These are phyloP conservation scores for Typha latifolia DNA, from an alignment of 176 grass and related monocot genomes.

Conservation along the genomic window DNA sequence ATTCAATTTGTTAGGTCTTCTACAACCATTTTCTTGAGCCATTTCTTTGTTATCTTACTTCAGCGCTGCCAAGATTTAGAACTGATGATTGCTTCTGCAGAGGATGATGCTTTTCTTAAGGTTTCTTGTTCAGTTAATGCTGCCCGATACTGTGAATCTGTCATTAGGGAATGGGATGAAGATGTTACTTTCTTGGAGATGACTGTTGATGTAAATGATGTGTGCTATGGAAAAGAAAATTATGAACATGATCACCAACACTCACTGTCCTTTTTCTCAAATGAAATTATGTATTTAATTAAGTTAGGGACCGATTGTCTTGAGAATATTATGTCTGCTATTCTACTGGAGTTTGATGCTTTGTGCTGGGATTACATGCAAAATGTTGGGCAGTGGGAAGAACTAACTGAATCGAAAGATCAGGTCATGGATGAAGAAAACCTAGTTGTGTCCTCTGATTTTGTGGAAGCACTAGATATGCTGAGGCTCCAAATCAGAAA, in stretches of 20 bases:
- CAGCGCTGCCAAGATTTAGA: constrained; percentile 44
- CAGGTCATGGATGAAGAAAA: constrained; percentile 46
- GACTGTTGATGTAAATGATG: constrained; percentile 15
- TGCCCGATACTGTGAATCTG: constrained; percentile 53
- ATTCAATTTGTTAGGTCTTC: constrained; percentile 58
- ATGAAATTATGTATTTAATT: constrained; percentile 54
- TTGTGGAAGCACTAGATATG: constrained; percentile 49
- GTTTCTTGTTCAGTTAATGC: constrained; percentile 55
- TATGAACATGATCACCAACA: constrained; percentile 8
- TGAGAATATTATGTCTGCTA: constrained; percentile 63
- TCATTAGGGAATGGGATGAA: constrained; percentile 74
- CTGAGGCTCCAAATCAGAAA: constrained; percentile 48
- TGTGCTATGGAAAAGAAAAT: not conserved
- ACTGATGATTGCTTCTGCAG: constrained; percentile 35
- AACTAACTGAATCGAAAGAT: constrained; percentile 7
- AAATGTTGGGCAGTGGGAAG: constrained; percentile 46
- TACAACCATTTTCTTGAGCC: constrained; percentile 52
- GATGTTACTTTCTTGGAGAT: constrained; percentile 63
- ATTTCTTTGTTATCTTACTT: constrained; percentile 56
- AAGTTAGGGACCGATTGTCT: constrained; percentile 77
- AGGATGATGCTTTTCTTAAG: constrained; percentile 46
- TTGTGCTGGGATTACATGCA: constrained; percentile 68
- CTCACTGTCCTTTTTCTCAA: constrained; percentile 49
- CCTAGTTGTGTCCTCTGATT: constrained; percentile 40
- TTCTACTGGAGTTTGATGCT: constrained; percentile 90